These are phyloP conservation scores for Eutrema japonicum DNA, from an alignment of 345 rosid genomes.

Conservation along the genomic window DNA sequence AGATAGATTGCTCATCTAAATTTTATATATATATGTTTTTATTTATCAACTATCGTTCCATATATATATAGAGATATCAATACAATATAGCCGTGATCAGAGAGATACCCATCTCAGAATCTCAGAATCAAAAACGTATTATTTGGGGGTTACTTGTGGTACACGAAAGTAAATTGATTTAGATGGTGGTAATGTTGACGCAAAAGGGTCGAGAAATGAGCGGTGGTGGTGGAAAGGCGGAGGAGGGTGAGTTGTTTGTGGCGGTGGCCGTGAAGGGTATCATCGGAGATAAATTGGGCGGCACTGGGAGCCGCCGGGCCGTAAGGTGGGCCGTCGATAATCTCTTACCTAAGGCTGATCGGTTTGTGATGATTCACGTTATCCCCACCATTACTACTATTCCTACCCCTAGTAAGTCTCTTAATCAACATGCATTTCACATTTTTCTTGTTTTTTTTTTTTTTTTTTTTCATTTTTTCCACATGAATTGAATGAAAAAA, in stretches of 20 bases:
- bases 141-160: conserved; percentile 9
- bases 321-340: conserved; percentile 78
- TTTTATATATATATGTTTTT: not conserved
- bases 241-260: conserved; percentile 46
- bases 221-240: conserved; percentile 28
- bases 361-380: conserved; percentile 70
- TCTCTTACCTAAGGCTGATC: conserved; percentile 53
- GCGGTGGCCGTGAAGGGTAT: conserved; percentile 80
- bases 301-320: conserved; percentile 75
- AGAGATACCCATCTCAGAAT: not conserved
- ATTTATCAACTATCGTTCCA: not conserved
- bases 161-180: conserved; percentile 10
- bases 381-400: conserved; percentile 65
- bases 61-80: not conserved
- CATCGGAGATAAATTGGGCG: conserved; percentile 49
- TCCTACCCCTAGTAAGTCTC: conserved; percentile 71
- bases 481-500: not conserved
- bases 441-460: not conserved
- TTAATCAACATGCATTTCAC: not conserved
- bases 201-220: conserved; percentile 35
- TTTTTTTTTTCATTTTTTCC: not conserved
- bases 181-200: conserved; percentile 39
- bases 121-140: no score
- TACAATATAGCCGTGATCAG: conserved; percentile 12
- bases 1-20: not conserved